Evolutionary conservation across 1,284 basidiomycete species (phyloP), one percentile per base, ranked within the genome.

Genomic region (Amylostereum areolatum): DNA sequence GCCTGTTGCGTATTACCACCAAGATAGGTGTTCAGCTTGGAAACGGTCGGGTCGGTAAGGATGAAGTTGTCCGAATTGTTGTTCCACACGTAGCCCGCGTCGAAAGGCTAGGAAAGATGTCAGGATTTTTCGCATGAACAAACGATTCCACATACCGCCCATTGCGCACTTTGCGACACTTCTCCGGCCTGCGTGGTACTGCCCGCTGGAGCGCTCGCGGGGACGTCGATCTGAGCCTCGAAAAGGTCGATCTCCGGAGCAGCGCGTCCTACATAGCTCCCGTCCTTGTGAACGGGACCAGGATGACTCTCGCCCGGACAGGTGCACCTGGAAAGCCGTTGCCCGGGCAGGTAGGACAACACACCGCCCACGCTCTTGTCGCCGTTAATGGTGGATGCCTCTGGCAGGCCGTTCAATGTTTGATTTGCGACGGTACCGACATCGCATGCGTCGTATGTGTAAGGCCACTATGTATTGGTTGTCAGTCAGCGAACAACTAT

Each of bases 1-100:
- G 81, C 77, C 59, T 81, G 74, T 59, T 83, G 80, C 55, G 67
- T 74, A 0, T 71, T 72, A 47, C 73, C 75, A 39, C 82, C 79
- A 37, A 61, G 67, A 62, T 81, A 84, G 6, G 64, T 47, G 61
- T 84, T 85, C 32, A 78, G 58, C 3, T 51, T 8, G 5, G 79
- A 77, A 30, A 67, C 62, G 8, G 56, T 59, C 0, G 67, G 46
- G 58, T 85, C 65, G 45, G 65, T 64, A 43, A 85, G 72, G 45
- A 71, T 65, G 50, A 75, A 62, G 43, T 71, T 73, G 11, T 57
- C 62, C 12, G 69, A 64, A 24, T 68, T 66, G 57, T 77, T 70
- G 58, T 69, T 43, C 41, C 41, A 43, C 5, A 43, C 62, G 42
- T 71, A 69, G 39, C 64, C 57, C 28, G 48, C 53, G 57, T 81